phyloP scores from a whole-genome alignment of 2,329 filamentous ascomycete species.

The Apiospora malaysiana region DNA sequence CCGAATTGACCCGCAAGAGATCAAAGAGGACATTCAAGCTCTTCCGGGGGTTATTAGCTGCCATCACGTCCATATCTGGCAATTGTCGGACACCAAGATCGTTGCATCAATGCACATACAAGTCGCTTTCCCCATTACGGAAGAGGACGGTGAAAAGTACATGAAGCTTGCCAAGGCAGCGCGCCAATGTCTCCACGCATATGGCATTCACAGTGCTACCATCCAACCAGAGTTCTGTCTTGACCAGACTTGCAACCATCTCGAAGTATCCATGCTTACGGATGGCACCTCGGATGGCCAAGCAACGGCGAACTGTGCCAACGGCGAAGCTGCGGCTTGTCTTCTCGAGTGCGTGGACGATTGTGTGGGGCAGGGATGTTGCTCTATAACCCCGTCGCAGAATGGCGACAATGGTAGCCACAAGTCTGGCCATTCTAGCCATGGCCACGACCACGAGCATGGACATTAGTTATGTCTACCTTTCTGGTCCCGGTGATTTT shows the following conservation, averaged over 20 bases:
- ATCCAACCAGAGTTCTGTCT: conserved; percentile 91
- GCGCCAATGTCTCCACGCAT: conserved; percentile 87
- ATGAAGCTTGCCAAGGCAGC: conserved; percentile 88
- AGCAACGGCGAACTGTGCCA: conserved; percentile 28
- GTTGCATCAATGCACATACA: conserved; percentile 94
- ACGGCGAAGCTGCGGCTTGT: conserved; percentile 41
- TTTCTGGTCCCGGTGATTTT: neutral
- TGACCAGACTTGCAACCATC: conserved; percentile 52
- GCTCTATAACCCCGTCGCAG: conserved; percentile 35
- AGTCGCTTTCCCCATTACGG: conserved; percentile 87
- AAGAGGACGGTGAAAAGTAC: conserved; percentile 78
- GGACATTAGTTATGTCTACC: conserved; percentile 12
- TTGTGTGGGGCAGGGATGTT: conserved; percentile 54
- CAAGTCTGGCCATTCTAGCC: conserved; percentile 23
- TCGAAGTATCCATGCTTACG: neutral
- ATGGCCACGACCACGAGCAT: conserved; percentile 19
- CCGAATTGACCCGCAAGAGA: conserved; percentile 85
- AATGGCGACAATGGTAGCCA: conserved; percentile 20
- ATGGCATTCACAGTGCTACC: conserved; percentile 95
- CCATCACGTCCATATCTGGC: conserved; percentile 98
- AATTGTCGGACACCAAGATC: conserved; percentile 92
- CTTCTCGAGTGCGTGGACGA: conserved; percentile 60
- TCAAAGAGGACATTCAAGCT: conserved; percentile 87
- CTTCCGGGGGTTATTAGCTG: conserved; percentile 88
- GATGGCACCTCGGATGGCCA: conserved; percentile 33